Conservation (phyloP, 495 filamentous ascomycete genomes). For the Recurvomyces mirabilis region DNA sequence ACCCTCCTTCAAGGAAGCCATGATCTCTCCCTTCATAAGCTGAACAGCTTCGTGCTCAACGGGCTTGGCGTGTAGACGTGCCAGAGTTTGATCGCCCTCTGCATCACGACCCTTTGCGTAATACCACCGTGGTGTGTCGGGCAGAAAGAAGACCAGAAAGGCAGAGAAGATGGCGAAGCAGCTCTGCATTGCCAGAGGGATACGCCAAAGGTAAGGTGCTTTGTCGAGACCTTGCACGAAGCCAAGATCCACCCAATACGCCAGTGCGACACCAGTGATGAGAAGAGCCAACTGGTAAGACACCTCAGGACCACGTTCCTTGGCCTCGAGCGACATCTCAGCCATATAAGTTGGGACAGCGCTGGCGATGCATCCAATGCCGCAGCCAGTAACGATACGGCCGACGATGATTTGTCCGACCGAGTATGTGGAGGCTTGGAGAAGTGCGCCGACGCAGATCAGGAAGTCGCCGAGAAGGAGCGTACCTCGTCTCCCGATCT, state of each 20-base stretch:
- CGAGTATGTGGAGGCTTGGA: slow-evolving; percentile 10
- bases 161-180: slow-evolving; percentile 8
- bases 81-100: slow-evolving; percentile 5
- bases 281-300: slow-evolving; percentile 8
- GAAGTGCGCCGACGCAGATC: slow-evolving; percentile 10
- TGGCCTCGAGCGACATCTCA: slow-evolving; percentile 8
- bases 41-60: slow-evolving; percentile 12
- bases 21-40: not conserved
- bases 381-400: slow-evolving; percentile 7
- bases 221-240: slow-evolving; percentile 6
- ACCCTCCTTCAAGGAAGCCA: slow-evolving; percentile 6
- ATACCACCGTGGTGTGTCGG: slow-evolving; percentile 12
- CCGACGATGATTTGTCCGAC: slow-evolving; percentile 9
- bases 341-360: slow-evolving; percentile 12
- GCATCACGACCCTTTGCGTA: slow-evolving; percentile 4
- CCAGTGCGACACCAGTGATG: slow-evolving; percentile 11
- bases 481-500: slow-evolving; percentile 4
- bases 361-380: slow-evolving; percentile 6
- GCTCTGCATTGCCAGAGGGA: slow-evolving; percentile 5
- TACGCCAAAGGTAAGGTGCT: slow-evolving; percentile 2
- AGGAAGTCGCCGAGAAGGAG: slow-evolving; percentile 5
- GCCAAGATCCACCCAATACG: slow-evolving; percentile 13
- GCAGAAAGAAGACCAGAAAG: not conserved
- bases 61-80: slow-evolving; percentile 4
- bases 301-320: slow-evolving; percentile 9